Base-by-base conservation (phyloP, 306 rosid genomes). In the Sicyos edulis region DNA sequence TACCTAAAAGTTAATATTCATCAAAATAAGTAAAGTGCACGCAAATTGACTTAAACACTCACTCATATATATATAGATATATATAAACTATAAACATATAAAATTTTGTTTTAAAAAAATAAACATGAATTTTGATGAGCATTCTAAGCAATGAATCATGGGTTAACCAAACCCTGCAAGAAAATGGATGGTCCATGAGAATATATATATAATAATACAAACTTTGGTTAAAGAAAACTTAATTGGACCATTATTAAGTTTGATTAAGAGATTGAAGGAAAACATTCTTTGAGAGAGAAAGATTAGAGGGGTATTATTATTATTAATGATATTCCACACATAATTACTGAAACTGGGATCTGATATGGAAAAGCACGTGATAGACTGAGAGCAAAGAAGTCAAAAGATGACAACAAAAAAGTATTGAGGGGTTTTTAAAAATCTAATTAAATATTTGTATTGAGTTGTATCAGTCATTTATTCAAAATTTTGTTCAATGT, bases 241-340 rank as follows among this genome's bases (percentile, higher is more conserved):
- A 58, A 29, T 66, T 20, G 72, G 11, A 19, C 72, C 45, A 10
- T 20, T 24, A 70, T 37, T 37, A 42, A 71, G 75, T 32, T n/a
- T n/a, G 32, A 53, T 32, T 17, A 71, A 71, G 32, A 40, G 62
- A 71, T 71, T 54, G 3, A 53, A 16, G 54, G 52, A 71, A 55
- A 54, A 71, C 71, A 65, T 65, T 65, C 71, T 11, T 51, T 47
- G 13, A 50, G 56, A 68, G 72, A 67, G 57, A 51, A 26, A 50
- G 9, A 52, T 19, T 2, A 40, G 15, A 40, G 29, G 10, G 11
- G 24, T 63, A 63, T 61, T 32, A 32, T 32, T 64, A 61, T 60
- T 26, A 15, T 60, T 29, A 26, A 26, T 26, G 32, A 29, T 29
- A 60, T 29, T 60, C 45, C 66, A 29, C 37, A 29, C 59, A 29